A percentile compares a stretch with the other conserved stretches of the same genome.
These are phyloP conservation scores for Puya raimondii DNA, from an alignment of 176 grass and related monocot species.

Conservation along the genomic window DNA sequence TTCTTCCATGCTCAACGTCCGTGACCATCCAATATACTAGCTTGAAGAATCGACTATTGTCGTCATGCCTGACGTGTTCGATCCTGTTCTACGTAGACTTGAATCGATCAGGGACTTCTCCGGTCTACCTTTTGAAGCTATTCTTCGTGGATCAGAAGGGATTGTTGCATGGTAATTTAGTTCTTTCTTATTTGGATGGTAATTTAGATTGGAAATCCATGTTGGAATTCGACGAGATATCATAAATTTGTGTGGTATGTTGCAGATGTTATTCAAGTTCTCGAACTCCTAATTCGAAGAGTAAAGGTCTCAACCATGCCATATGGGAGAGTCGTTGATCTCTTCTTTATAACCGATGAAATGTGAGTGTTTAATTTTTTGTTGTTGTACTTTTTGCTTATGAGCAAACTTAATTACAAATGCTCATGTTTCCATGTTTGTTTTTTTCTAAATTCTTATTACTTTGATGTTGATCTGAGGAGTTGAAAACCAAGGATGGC, in stretches of 20 bases:
- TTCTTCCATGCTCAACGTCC: slow-evolving; percentile 46
- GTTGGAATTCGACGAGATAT: not conserved
- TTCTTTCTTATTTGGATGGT: not conserved
- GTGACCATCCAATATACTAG: slow-evolving; percentile 51
- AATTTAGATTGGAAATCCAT: not conserved
- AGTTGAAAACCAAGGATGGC: too few species aligned
- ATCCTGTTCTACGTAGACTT: slow-evolving; percentile 69
- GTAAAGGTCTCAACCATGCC: slow-evolving; percentile 88
- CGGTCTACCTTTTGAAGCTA: slow-evolving; percentile 79
- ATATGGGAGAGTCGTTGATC: slow-evolving; percentile 61
- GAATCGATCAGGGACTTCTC: slow-evolving; percentile 24
- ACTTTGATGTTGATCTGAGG: too few species aligned
- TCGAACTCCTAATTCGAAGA: slow-evolving; percentile 84
- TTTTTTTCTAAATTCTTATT: too few species aligned
- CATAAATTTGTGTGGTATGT: not conserved
- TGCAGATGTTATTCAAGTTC: slow-evolving; percentile 68
- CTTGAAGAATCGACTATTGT: slow-evolving; percentile 73
- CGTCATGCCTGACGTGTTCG: slow-evolving; percentile 47
- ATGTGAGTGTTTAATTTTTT: slow-evolving; percentile 33
- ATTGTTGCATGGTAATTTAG: slow-evolving; percentile 65
- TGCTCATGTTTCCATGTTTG: not conserved
- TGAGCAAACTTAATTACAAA: not conserved
- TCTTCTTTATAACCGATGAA: slow-evolving; percentile 86
- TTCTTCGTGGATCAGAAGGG: slow-evolving; percentile 63
- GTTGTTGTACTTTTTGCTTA: not conserved